Percentiles rank a stretch among this genome's conserved stretches.
These are phyloP conservation scores for Aegilops tauschii DNA, from an alignment of 176 grass and related monocot species.

Conservation along the genomic window DNA sequence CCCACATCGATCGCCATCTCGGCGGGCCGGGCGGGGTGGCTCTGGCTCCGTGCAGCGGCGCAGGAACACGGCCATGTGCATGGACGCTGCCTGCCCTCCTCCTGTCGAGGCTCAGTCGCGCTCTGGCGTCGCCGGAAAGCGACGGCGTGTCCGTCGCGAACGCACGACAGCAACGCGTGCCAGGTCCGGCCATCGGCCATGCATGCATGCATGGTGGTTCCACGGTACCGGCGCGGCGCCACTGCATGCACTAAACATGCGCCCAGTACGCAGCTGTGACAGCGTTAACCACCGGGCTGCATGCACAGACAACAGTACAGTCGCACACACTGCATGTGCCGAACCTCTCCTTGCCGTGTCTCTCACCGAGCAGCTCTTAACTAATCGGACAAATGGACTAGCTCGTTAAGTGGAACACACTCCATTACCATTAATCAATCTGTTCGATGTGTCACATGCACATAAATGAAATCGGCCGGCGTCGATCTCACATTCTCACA, in stretches of 20 bases:
- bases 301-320: not conserved
- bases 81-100: not conserved
- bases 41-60: not conserved
- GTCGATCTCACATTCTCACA: not conserved
- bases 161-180: conserved; percentile 7
- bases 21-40: not conserved
- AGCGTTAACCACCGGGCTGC: not conserved
- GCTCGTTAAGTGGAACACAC: not conserved
- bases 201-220: not conserved
- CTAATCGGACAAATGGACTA: not conserved
- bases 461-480: not conserved
- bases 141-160: not conserved
- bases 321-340: conserved; percentile 17
- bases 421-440: not conserved
- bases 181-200: not conserved
- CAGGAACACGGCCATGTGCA: not conserved
- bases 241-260: not conserved
- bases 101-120: not conserved
- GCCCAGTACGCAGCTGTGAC: not conserved
- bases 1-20: conserved; percentile 26
- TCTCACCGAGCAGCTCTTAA: not conserved
- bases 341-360: not conserved
- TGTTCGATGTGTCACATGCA: not conserved
- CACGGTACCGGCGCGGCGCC: not conserved
- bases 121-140: not conserved